A percentile compares a stretch with the other conserved stretches of the same genome.
Evolutionary conservation across 495 filamentous ascomycete species (phyloP).

Genomic region (Penicillium bialowiezense): DNA sequence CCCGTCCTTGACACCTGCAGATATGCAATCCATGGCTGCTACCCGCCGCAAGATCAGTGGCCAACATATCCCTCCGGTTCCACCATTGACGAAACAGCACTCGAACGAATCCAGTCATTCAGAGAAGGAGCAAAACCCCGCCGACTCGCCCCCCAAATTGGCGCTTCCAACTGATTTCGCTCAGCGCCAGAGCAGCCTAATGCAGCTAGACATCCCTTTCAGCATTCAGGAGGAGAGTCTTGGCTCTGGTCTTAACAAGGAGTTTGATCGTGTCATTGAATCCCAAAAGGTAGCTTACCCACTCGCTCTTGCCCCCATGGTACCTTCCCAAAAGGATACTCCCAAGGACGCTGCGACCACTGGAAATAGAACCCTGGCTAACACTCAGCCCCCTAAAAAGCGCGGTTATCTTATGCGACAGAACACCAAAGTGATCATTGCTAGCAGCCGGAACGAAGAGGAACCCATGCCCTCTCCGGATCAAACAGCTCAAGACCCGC

Average conservation of each 20-base stretch:
- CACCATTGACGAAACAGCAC: conserved; percentile 35
- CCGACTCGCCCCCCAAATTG: conserved; percentile 14
- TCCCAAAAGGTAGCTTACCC: conserved; percentile 89
- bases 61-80: conserved; percentile 61
- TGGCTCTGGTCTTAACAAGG: conserved; percentile 80
- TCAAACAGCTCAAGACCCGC: conserved; percentile 53
- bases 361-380: conserved; percentile 45
- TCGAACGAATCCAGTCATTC: conserved; percentile 32
- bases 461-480: conserved; percentile 35
- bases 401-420: conserved; percentile 98
- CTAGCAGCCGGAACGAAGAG: conserved; percentile 63
- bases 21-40: conserved; percentile 83
- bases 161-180: conserved; percentile 16
- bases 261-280: conserved; percentile 95
- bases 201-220: conserved; percentile 67
- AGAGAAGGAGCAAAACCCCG: conserved; percentile 22
- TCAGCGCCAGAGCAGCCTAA: conserved; percentile 51
- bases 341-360: conserved; percentile 1
- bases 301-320: conserved; percentile 44
- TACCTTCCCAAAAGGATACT: conserved; percentile 10
- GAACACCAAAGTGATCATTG: conserved; percentile 95
- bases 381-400: conserved; percentile 61
- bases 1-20: conserved; percentile 80
- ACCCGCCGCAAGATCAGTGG: conserved; percentile 81
- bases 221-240: conserved; percentile 53